Evolutionary conservation across 345 rosid genomes (phyloP), one percentile per base, ranked within the genome.

Genomic region (Erucastrum elatum): DNA sequence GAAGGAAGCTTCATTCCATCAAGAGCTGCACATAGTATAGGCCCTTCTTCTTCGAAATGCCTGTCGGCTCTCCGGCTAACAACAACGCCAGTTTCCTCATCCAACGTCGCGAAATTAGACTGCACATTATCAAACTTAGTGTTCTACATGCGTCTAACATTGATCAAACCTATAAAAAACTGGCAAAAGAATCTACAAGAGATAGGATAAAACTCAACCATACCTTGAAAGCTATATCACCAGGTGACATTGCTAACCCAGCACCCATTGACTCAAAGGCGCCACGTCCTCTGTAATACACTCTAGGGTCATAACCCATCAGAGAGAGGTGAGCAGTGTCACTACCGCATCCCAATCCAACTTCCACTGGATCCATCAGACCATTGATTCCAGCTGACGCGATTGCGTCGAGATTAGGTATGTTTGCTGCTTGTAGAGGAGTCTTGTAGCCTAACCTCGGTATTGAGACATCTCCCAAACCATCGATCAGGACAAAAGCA

Each of bases 361-460:
- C 98, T 88, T 95, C 99, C 25, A 95, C 99, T n/a, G 99, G 99
- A 75, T 95, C 99, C 99, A 95, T 95, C 33, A 93, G 87, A 75
- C 98, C 99, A 77, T 90, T 95, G 68, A 91, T 85, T 56, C 99
- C 98, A 1, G 98, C 92, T 3, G 97, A 89, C 51, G 98, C 93
- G 66, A 95, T 86, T 25, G 97, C 94, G 78, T 93, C 98, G 74
- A 95, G 74, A 76, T 88, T 88, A 3, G 97, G 92, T 77, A 89
- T 67, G 53, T 85, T 83, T 16, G 98, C 97, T 69, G 87, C 91
- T 81, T 93, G 87, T 76, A 95, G 75, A 66, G 98, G 98, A 81
- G 97, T 95, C 80, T 81, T 93, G 75, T 82, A 81, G 31, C 97
- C 93, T 62, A 91, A 70, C 77, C 82, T 83, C 0, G 97, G 99